Evolutionary conservation across 2,329 filamentous ascomycete genomes (phyloP).

Genomic region (Clarireedia paspali): DNA sequence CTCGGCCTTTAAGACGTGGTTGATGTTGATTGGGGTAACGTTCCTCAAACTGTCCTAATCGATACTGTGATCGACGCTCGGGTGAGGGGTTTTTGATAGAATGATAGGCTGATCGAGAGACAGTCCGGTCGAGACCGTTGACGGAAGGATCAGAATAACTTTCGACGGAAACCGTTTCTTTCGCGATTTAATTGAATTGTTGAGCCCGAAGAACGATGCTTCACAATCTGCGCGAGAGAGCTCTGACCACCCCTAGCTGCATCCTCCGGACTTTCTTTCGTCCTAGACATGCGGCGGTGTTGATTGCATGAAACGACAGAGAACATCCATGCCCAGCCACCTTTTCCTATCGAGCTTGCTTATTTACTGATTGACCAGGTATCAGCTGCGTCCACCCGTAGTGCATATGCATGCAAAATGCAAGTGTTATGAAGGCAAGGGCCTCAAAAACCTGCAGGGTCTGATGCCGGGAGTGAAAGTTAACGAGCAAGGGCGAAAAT

Average conservation of each 20-base stretch:
- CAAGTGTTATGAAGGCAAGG: conserved; percentile 25
- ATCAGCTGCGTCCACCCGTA: conserved; percentile 8
- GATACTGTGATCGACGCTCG: conserved; percentile 1
- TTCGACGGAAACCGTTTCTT: not conserved
- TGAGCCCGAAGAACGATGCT: not conserved
- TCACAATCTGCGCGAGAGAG: not conserved
- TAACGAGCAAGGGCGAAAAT: conserved; percentile 9
- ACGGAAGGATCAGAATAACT: not conserved
- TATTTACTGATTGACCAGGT: conserved; percentile 22
- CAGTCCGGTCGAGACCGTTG: conserved; percentile 6
- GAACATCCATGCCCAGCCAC: conserved; percentile 16
- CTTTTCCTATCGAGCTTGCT: conserved; percentile 8
- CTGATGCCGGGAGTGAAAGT: conserved; percentile 25
- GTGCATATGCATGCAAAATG: conserved; percentile 27
- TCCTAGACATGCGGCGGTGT: not conserved
- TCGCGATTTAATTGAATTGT: not conserved
- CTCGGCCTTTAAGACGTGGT: conserved; percentile 24
- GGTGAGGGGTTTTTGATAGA: conserved; percentile 15
- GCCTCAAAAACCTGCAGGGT: conserved; percentile 27
- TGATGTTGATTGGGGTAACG: conserved; percentile 26
- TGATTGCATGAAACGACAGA: conserved; percentile 26
- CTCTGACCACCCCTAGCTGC: not conserved
- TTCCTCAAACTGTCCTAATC: conserved; percentile 7
- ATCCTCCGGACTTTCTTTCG: not conserved
- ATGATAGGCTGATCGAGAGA: conserved; percentile 16